A percentile compares a stretch with the other conserved stretches of the same genome.
These are phyloP conservation scores for Actinomortierella ambigua DNA, from an alignment of 371 early-diverging fungal genomes.

Conservation along the genomic window DNA sequence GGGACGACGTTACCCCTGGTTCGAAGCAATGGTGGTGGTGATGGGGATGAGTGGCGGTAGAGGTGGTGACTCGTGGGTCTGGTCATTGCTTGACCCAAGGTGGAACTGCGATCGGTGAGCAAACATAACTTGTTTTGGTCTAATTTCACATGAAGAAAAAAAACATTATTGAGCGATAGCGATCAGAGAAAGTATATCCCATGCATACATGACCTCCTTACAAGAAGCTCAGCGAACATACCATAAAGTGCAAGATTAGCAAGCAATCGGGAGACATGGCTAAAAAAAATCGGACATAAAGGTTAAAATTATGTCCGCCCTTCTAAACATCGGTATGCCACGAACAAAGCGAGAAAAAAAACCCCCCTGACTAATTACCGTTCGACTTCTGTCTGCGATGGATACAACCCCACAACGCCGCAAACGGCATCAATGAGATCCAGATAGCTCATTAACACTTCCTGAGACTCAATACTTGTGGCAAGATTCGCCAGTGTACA, in stretches of 20 bases:
- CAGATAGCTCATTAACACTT: slow-evolving; percentile 56
- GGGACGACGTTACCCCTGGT: slow-evolving; percentile 53
- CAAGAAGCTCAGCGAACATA: too few species aligned
- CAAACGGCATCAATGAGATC: slow-evolving; percentile 53
- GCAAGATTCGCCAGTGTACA: slow-evolving; percentile 70
- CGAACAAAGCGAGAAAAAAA: slow-evolving; percentile 2
- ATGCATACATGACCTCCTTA: too few species aligned
- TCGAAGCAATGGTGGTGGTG: slow-evolving; percentile 28
- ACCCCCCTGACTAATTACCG: slow-evolving; percentile 28
- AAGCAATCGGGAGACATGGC: slow-evolving; percentile 61
- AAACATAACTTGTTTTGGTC: slow-evolving; percentile 40
- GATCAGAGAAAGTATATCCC: neutral
- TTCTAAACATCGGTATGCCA: neutral
- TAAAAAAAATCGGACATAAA: slow-evolving; percentile 23
- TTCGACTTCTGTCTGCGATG: slow-evolving; percentile 43
- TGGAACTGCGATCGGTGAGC: slow-evolving; percentile 16
- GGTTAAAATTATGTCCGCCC: slow-evolving; percentile 3
- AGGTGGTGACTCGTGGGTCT: slow-evolving; percentile 10
- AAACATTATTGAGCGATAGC: neutral
- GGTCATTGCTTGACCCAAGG: slow-evolving; percentile 42
- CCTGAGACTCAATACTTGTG: slow-evolving; percentile 64
- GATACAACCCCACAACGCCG: slow-evolving; percentile 41
- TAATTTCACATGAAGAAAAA: neutral
- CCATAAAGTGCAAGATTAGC: slow-evolving; percentile 66
- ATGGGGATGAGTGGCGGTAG: slow-evolving; percentile 32